A percentile compares a stretch with the other conserved stretches of the same genome.
These are phyloP conservation scores for Leccinum solheimii DNA, from an alignment of 1,284 basidiomycete species.

Conservation along the genomic window DNA sequence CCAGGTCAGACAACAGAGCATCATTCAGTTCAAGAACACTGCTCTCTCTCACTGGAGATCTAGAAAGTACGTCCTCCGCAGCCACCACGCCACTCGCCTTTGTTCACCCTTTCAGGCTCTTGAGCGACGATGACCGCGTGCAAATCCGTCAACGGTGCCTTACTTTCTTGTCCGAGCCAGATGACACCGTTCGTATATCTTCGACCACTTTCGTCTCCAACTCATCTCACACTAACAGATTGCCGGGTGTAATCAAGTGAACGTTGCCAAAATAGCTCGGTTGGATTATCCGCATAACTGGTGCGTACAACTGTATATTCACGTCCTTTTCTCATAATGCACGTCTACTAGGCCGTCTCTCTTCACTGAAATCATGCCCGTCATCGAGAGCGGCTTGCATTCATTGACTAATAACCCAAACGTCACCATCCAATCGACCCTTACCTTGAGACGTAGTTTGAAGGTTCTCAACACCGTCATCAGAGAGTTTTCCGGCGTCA, in stretches of 20 bases:
- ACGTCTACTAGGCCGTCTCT: constrained; percentile 56
- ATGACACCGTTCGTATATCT: constrained; percentile 58
- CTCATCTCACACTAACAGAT: constrained; percentile 48
- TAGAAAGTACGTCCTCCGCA: constrained; percentile 51
- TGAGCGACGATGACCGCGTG: constrained; percentile 62
- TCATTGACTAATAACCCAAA: constrained; percentile 44
- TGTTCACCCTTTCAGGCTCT: constrained; percentile 46
- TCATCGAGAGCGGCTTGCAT: constrained; percentile 54
- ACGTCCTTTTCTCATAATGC: neutral
- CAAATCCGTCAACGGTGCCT: constrained; percentile 62
- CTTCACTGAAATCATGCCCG: constrained; percentile 54
- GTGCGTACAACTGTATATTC: constrained; percentile 38
- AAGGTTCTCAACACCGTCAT: constrained; percentile 62
- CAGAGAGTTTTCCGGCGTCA: constrained; percentile 67
- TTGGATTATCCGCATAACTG: constrained; percentile 69
- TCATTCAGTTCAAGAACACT: constrained; percentile 81
- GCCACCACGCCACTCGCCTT: constrained; percentile 10
- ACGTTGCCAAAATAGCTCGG: constrained; percentile 70
- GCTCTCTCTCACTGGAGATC: constrained; percentile 69
- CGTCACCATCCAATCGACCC: constrained; percentile 45
- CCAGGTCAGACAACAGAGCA: constrained; percentile 69
- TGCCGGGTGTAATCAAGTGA: constrained; percentile 67
- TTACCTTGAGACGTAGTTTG: constrained; percentile 62
- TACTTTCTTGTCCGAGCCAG: constrained; percentile 65
- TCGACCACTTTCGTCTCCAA: constrained; percentile 3